phyloP scores from a whole-genome alignment of 73 alveolate genomes.

The Paramecium pentaurelia region DNA sequence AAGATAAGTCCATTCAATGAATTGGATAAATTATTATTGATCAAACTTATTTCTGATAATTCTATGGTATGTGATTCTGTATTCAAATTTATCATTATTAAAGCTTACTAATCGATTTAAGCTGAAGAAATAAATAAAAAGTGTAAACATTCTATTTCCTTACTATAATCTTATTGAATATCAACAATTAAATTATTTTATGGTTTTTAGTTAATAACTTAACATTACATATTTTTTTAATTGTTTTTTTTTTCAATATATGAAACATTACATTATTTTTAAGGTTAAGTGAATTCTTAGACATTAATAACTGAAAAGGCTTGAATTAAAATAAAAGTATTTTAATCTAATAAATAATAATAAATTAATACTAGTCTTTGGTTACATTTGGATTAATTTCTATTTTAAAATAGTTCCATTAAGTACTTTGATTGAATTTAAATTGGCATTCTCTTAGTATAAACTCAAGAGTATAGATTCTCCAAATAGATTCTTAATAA shows the following conservation, averaged over 20 bases:
- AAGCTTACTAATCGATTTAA: not conserved
- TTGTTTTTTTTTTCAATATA: too few relatives aligned
- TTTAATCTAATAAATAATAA: not conserved
- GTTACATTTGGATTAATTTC: not conserved
- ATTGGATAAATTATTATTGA: not conserved
- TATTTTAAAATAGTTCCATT: not conserved
- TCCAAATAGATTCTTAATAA: not conserved
- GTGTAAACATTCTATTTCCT: too few relatives aligned
- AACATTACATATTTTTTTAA: too few relatives aligned
- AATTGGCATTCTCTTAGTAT: not conserved
- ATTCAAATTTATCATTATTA: not conserved
- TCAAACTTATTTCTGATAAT: not conserved
- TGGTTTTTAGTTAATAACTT: too few relatives aligned
- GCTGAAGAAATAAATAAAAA: not conserved
- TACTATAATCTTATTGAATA: too few relatives aligned
- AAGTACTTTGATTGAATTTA: not conserved
- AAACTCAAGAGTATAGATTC: not conserved
- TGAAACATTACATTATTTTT: not conserved
- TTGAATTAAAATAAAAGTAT: not conserved
- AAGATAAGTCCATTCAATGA: not conserved
- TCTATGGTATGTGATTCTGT: not conserved
- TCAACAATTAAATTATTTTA: too few relatives aligned
- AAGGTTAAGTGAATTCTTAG: not conserved
- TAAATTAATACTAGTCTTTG: not conserved
- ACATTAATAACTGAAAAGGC: not conserved